Conservation (phyloP, 129 eudicot species). For the Saussurea involucrata region DNA sequence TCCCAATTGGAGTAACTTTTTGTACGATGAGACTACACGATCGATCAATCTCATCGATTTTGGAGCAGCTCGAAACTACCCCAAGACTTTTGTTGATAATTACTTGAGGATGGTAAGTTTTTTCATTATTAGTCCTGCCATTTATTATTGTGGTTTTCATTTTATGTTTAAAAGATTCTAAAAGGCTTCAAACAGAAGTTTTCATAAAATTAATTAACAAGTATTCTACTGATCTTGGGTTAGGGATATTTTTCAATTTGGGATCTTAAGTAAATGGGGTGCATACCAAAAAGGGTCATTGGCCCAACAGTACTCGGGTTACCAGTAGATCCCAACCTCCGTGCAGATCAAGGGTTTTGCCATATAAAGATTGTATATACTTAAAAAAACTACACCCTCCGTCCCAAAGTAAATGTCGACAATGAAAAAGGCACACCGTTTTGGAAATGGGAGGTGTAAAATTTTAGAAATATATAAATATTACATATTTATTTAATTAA, state of each 20-base stretch:
- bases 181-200: not conserved
- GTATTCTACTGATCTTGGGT: not conserved
- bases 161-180: not conserved
- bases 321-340: not conserved
- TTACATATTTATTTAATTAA: no score
- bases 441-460: not conserved
- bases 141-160: not conserved
- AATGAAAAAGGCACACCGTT: not conserved
- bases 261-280: not conserved
- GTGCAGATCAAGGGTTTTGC: not conserved
- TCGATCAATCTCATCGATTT: conserved; percentile 87
- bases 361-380: not conserved
- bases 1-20: conserved; percentile 94
- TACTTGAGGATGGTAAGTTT: conserved; percentile 76
- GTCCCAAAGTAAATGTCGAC: not conserved
- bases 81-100: conserved; percentile 77
- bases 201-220: not conserved
- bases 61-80: conserved; percentile 92
- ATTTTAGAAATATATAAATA: no score
- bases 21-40: conserved; percentile 58
- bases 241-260: not conserved
- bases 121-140: not conserved
- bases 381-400: not conserved
- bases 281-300: not conserved
- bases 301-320: not conserved